Conservation (phyloP, 2,329 filamentous ascomycete species). For the Colletotrichum shisoi region DNA sequence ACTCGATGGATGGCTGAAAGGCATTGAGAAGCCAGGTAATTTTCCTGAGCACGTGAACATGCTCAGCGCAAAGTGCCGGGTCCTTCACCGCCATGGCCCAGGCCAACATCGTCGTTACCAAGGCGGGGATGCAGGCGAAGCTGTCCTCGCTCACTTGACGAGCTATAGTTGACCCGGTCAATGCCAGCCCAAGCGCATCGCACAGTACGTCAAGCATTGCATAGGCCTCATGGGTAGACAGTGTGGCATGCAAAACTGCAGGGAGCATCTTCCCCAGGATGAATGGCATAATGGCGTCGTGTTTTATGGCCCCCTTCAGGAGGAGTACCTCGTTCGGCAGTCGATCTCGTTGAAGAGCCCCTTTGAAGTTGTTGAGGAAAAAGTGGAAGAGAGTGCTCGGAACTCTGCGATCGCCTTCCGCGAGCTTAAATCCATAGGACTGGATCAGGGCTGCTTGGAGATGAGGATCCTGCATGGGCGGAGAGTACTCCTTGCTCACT, state of each 20-base stretch:
- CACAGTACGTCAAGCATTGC: constrained; percentile 61
- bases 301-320: constrained; percentile 59
- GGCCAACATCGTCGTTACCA: constrained; percentile 41
- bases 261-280: constrained; percentile 63
- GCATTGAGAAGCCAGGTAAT: constrained; percentile 38
- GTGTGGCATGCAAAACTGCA: constrained; percentile 55
- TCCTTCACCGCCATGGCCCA: constrained; percentile 39
- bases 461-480: constrained; percentile 63
- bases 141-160: constrained; percentile 50
- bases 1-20: constrained; percentile 40
- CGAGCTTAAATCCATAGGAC: constrained; percentile 63
- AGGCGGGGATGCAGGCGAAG: constrained; percentile 45
- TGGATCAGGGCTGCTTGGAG: constrained; percentile 64
- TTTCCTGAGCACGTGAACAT: constrained; percentile 43
- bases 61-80: constrained; percentile 36
- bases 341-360: constrained; percentile 59
- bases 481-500: constrained; percentile 64
- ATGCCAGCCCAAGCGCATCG: constrained; percentile 51
- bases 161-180: constrained; percentile 49
- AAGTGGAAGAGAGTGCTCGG: constrained; percentile 63
- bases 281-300: constrained; percentile 56
- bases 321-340: constrained; percentile 58
- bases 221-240: constrained; percentile 51
- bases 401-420: constrained; percentile 60
- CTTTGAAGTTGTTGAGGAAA: constrained; percentile 65